phyloP scores from a whole-genome alignment of 129 eudicot species.

The Saussurea involucrata region DNA sequence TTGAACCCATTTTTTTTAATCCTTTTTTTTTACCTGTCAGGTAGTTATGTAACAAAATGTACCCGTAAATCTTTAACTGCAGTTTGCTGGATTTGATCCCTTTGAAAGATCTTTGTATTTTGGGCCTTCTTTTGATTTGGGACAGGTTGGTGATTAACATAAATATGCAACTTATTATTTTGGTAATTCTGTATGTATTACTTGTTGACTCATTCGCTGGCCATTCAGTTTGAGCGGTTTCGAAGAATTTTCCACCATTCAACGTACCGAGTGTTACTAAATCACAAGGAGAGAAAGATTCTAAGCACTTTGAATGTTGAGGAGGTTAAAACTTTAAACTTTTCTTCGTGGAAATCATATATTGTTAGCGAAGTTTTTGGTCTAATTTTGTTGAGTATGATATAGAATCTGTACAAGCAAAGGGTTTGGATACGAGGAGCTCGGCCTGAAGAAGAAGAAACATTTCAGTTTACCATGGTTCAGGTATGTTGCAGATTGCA shows the following conservation, averaged over 20 bases:
- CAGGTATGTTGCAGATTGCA: constrained; percentile 48
- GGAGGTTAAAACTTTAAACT: constrained; percentile 45
- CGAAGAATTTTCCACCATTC: constrained; percentile 93
- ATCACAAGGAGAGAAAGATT: constrained; percentile 86
- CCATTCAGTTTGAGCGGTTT: constrained; percentile 76
- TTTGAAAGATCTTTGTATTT: constrained; percentile 91
- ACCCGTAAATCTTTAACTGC: neutral
- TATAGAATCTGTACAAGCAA: constrained; percentile 70
- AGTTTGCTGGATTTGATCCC: constrained; percentile 99
- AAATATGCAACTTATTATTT: neutral
- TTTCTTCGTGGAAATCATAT: neutral
- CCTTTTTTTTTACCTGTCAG: neutral
- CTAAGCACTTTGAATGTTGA: constrained; percentile 70
- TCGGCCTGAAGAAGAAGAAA: constrained; percentile 89
- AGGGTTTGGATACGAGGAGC: constrained; percentile 89
- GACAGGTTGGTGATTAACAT: constrained; percentile 64
- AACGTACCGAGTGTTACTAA: constrained; percentile 73
- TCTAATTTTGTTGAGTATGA: constrained; percentile 8
- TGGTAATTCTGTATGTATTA: neutral
- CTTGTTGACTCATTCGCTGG: neutral
- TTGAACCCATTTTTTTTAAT: neutral
- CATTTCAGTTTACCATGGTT: constrained; percentile 83
- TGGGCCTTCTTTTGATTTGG: constrained; percentile 93
- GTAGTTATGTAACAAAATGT: neutral
- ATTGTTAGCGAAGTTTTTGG: neutral